phyloP scores from a whole-genome alignment of 2,329 filamentous ascomycete genomes.

The Sporothrix globosa region DNA sequence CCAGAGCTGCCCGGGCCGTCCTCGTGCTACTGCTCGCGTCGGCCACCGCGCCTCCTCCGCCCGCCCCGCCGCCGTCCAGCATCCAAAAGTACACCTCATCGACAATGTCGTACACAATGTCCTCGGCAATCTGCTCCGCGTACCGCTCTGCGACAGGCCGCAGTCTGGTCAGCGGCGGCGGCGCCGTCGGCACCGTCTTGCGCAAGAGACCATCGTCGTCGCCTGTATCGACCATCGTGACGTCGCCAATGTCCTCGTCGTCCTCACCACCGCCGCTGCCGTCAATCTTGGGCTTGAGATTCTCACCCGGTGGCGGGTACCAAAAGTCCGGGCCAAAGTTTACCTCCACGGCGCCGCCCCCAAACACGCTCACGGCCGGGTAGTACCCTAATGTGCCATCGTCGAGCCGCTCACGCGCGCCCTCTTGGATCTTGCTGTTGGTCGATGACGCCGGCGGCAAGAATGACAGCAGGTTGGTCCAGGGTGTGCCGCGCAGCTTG shows the following conservation, averaged over 20 bases:
- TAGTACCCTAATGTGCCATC: conserved; percentile 97
- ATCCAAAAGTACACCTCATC: conserved; percentile 93
- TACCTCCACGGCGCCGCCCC: conserved; percentile 85
- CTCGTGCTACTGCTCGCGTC: conserved; percentile 6
- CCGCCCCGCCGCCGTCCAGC: conserved; percentile 60
- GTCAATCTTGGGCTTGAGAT: conserved; percentile 42
- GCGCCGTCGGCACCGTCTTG: not conserved
- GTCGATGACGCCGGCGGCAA: conserved; percentile 85
- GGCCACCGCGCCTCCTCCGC: conserved; percentile 46
- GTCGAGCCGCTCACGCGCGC: conserved; percentile 83
- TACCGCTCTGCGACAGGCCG: conserved; percentile 77
- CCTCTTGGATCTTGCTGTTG: conserved; percentile 69
- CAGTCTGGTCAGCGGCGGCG: conserved; percentile 42
- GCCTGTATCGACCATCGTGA: conserved; percentile 50
- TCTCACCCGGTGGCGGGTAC: conserved; percentile 64
- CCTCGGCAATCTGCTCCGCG: conserved; percentile 91
- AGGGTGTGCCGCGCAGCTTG: conserved; percentile 79
- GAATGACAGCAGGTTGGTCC: conserved; percentile 85
- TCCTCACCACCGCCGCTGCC: conserved; percentile 50
- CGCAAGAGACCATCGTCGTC: conserved; percentile 34
- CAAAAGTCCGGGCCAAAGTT: conserved; percentile 96
- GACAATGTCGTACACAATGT: conserved; percentile 87
- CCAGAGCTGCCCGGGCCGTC: conserved; percentile 18
- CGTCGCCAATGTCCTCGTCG: conserved; percentile 46
- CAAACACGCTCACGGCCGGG: conserved; percentile 88